A percentile compares a stretch with the other conserved stretches of the same genome.
These are phyloP conservation scores for Anthracocystis walkeri DNA, from an alignment of 1,284 basidiomycete species.

Conservation along the genomic window DNA sequence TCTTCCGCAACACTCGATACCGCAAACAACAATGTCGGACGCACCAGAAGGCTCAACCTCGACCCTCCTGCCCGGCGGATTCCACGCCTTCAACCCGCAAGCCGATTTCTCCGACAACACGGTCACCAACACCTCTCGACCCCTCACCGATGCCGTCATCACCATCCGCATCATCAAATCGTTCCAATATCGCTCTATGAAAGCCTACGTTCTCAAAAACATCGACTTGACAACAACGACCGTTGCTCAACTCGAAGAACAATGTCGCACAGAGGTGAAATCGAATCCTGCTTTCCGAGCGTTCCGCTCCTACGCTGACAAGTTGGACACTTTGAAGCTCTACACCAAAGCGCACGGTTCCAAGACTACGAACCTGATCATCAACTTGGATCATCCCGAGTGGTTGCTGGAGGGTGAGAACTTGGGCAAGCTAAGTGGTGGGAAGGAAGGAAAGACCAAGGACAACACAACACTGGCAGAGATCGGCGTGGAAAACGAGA, in stretches of 20 bases:
- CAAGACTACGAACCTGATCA: conserved; percentile 74
- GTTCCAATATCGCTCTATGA: conserved; percentile 90
- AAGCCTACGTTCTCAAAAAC: conserved; percentile 84
- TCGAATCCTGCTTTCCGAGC: conserved; percentile 54
- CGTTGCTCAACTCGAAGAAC: conserved; percentile 80
- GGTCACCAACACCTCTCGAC: conserved; percentile 77
- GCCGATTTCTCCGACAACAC: conserved; percentile 72
- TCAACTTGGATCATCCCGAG: conserved; percentile 67
- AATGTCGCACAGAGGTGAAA: conserved; percentile 73
- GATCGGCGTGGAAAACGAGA: conserved; percentile 65
- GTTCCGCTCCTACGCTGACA: conserved; percentile 51
- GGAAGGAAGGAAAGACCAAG: conserved; percentile 13
- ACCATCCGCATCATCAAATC: conserved; percentile 96
- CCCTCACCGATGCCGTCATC: conserved; percentile 80
- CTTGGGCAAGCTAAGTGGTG: not conserved
- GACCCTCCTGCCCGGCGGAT: conserved; percentile 35
- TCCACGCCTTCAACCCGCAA: conserved; percentile 57
- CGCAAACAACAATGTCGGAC: conserved; percentile 11
- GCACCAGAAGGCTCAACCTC: not conserved
- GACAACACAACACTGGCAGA: conserved; percentile 46
- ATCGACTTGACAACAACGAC: conserved; percentile 84
- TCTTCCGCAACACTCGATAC: not conserved
- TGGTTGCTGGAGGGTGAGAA: conserved; percentile 57
- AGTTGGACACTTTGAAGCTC: conserved; percentile 85
- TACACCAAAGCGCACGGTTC: conserved; percentile 94